A percentile compares a stretch with the other conserved stretches of the same genome.
Evolutionary conservation across 2,329 filamentous ascomycete genomes (phyloP).

Genomic region (Nemania serpens): DNA sequence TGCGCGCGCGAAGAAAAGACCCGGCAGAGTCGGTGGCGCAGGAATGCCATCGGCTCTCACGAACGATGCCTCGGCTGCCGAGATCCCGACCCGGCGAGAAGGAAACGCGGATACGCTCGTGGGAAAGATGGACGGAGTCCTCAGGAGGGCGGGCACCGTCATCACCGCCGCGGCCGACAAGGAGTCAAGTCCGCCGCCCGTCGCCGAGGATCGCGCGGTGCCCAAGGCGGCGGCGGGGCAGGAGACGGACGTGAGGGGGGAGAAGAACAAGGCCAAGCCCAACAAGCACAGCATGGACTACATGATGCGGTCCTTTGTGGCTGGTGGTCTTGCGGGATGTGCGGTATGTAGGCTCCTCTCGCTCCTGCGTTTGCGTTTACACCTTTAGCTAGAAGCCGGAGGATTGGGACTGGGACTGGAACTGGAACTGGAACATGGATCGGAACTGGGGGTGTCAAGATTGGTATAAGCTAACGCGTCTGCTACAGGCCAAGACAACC

Average conservation of each 20-base stretch:
- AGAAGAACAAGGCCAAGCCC: slow-evolving; percentile 52
- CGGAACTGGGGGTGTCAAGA: neutral
- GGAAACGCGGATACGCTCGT: slow-evolving; percentile 35
- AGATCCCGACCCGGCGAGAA: slow-evolving; percentile 50
- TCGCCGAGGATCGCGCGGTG: slow-evolving; percentile 54
- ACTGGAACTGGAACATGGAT: too few relatives aligned
- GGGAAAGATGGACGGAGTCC: slow-evolving; percentile 38
- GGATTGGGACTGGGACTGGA: too few relatives aligned
- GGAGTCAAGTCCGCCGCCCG: slow-evolving; percentile 43
- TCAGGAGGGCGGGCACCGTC: slow-evolving; percentile 35
- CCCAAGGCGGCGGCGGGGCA: slow-evolving; percentile 40
- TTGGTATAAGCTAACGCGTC: slow-evolving; percentile 5
- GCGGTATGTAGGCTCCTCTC: slow-evolving; percentile 64
- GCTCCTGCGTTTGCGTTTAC: neutral
- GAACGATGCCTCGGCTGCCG: slow-evolving; percentile 64
- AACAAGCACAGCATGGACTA: slow-evolving; percentile 82
- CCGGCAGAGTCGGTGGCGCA: slow-evolving; percentile 35
- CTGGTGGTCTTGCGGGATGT: slow-evolving; percentile 89
- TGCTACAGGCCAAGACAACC: slow-evolving; percentile 81
- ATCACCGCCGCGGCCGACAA: slow-evolving; percentile 29
- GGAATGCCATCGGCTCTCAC: slow-evolving; percentile 61
- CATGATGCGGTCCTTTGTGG: slow-evolving; percentile 78
- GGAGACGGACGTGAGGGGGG: slow-evolving; percentile 15
- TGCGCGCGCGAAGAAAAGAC: slow-evolving; percentile 2
- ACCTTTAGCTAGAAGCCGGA: neutral